Base-by-base conservation (phyloP, 441 rosid species). In the Gossypium gossypioides region DNA sequence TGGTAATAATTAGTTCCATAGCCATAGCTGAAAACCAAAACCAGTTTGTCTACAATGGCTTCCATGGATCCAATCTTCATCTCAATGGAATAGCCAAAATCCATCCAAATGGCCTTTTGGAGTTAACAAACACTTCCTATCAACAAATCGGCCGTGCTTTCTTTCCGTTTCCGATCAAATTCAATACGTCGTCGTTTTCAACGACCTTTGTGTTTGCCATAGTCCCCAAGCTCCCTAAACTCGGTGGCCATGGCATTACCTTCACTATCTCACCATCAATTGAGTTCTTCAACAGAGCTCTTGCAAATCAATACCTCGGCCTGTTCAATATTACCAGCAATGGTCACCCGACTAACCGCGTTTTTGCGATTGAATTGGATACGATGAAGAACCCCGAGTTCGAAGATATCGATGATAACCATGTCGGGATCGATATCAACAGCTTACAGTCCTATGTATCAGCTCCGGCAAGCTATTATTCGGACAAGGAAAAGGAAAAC, bases 371-470 rank as follows among this genome's bases (percentile, higher is more conserved):
- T 3, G 79, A 83, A 69, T 72, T 83, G 50, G 82, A 85, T 48
- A 58, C 75, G 0, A 6, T 67, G 10, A 32, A 3, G 52, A 68
- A 10, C 27, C 2, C n/a, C 15, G 79, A 74, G 3, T 68, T 85
- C 5, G 12, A 2, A 1, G 86, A 82, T 72, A 74, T 69, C 12
- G 13, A 77, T 74, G 37, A 46, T 16, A 81, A 72, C 74, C 88
- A 81, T 66, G 81, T 81, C 0, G 84, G 86, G 3, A 74, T 85
- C 10, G 82, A 83, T 65, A 27, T 85, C 32, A 73, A 75, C 4
- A 68, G 58, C 69, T 52, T 82, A 76, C 6, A 0, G 0, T 81
- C 88, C 37, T 68, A 10, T 61, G 55, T 29, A 60, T 75, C 79
- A 2, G 67, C 68, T 40, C 3, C 75, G 0, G 78, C 85, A 10